Base-by-base conservation (phyloP, 2,329 filamentous ascomycete genomes). In the Fusarium continuum region DNA sequence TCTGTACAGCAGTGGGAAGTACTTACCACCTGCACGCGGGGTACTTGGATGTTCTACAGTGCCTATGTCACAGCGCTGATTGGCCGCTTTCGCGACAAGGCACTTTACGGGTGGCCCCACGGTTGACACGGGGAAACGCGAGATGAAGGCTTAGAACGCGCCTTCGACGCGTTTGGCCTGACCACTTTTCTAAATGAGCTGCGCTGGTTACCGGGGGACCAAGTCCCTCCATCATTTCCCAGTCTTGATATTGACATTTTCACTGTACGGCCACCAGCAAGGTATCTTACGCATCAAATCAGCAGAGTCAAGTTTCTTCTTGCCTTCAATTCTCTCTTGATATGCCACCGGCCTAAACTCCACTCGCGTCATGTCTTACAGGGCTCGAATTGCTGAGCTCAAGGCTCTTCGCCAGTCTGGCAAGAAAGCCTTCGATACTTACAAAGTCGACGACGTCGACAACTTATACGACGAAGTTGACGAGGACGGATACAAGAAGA, bases 401-500 rank as follows among this genome's bases (percentile, higher is more conserved):
- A 87, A 87, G 71, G 93, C 91, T 74, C 86, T 96, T 67, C 90
- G 93, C 73, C 88, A 91, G 71, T 87, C 93, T 49, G 95, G 95
- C 78, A 97, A 96, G 83, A 97, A 95, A 78, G 89, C 90, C 67
- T 88, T 96, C 65, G 90, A 93, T 70, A 88, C 85, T 57, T 99
- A 98, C 80, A 83, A 97, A 77, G 87, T 97, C 61, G 86, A 92
- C 70, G 89, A 98, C 62, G 90, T 91, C 70, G 86, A 89, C 65
- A 88, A 91, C 68, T 82, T 99, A 38, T 99, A 98, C 79, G 95
- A 98, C 64, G 93, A 96, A 72, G 93, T 99, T 41, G 93, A 98
- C 73, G 95, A 99, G 72, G 94, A 95, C 72, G 91, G 91, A 46
- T 99, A 99, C 83, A 97, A 97, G 81, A 96, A 96, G 76, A 90